A percentile compares a stretch with the other conserved stretches of the same genome.
Evolutionary conservation across 139 green algal species (phyloP).

Genomic region (Picochlorum sp.): DNA sequence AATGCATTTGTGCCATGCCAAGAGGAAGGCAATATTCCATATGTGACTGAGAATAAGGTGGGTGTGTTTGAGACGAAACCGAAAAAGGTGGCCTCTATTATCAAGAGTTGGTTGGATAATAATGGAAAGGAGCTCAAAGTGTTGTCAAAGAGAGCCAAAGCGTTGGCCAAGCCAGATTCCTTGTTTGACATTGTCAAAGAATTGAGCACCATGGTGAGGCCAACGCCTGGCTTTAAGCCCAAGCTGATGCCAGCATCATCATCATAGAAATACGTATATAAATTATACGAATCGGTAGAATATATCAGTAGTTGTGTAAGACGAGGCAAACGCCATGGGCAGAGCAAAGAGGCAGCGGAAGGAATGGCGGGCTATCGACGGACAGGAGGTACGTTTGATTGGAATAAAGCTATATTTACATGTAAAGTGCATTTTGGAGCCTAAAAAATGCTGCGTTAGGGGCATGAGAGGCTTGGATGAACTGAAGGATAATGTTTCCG

Average conservation of each 20-base stretch:
- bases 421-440: not conserved
- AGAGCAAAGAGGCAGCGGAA: constrained; percentile 18
- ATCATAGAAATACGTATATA: not conserved
- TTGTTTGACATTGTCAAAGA: constrained; percentile 62
- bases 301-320: too few species aligned
- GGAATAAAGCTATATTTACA: not conserved
- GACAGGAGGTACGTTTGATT: constrained; percentile 16
- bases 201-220: constrained; percentile 22
- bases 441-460: too few species aligned
- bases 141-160: constrained; percentile 42
- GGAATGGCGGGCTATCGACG: constrained; percentile 15
- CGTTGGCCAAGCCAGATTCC: constrained; percentile 50
- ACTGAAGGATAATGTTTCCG: too few species aligned
- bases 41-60: constrained; percentile 60
- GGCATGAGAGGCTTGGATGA: too few species aligned
- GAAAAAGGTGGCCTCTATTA: constrained; percentile 15
- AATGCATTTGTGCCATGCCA: constrained; percentile 94
- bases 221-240: not conserved
- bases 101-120: constrained; percentile 52
- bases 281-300: not conserved
- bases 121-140: constrained; percentile 29
- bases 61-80: constrained; percentile 29
- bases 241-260: not conserved
- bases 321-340: constrained; percentile 9
- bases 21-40: constrained; percentile 95